Evolutionary conservation across 495 filamentous ascomycete genomes (phyloP), one percentile per base, ranked within the genome.

Genomic region (Darksidea phi): DNA sequence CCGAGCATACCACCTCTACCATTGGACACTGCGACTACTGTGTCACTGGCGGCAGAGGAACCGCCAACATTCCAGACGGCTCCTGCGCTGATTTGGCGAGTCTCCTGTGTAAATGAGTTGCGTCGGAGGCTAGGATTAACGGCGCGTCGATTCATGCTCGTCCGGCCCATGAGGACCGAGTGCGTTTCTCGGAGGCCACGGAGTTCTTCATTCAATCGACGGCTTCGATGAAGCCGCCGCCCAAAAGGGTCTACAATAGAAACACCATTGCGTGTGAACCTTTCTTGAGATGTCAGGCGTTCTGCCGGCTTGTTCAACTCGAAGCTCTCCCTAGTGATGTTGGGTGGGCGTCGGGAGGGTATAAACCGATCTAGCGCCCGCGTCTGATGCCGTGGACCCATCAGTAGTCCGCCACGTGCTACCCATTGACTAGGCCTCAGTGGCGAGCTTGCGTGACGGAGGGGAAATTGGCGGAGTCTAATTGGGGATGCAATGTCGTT

Each of bases 11-110:
- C 81, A 17, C 85, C 86, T 37, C 81, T 76, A 10, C 87, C 86
- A 70, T 86, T 77, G 49, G 85, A 70, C 18, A 87, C 71, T 8
- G 81, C 78, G 38, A 68, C 60, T 12, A 77, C 68, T 46, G 73
- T 72, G 24, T 76, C 75, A 41, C 75, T 81, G 13, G 78, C 78
- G 21, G 79, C 78, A 45, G 82, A 80, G 25, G 79, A 65, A 25
- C 90, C 88, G 17, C 91, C 89, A 15, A 94, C 88, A 5, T 83
- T 82, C 91, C 91, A 95, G n/a, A 93, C 79, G 36, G 83, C 80
- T 0, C 88, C 89, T 48, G 75, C 64, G 72, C 89, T 94, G 48
- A 84, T 75, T 61, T 82, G 75, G 12, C 70, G 67, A 12, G 32
- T 12, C 7, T 32, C 50, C 10, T 24, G 13, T 3, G 49, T 37